Conservation (phyloP, 192 early-diverging fungal genomes). For the Physocladia obscura region DNA sequence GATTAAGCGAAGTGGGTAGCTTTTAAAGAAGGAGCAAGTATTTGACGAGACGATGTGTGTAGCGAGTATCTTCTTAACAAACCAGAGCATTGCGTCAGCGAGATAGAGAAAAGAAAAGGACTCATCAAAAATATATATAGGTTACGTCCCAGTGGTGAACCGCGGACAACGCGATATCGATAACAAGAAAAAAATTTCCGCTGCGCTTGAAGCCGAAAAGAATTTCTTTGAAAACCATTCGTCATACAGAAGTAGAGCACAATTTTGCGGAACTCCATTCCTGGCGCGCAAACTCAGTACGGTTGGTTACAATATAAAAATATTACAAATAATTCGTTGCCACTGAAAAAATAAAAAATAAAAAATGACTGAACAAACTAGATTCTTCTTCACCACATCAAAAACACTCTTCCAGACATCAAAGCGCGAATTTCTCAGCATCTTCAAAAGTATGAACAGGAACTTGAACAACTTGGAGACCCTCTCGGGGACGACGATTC, state of each 20-base stretch:
- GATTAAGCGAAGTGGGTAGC: too few relatives aligned
- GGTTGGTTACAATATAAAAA: too few relatives aligned
- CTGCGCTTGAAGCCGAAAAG: constrained; percentile 86
- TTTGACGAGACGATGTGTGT: too few relatives aligned
- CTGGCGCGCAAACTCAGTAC: constrained; percentile 92
- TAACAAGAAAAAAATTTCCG: constrained; percentile 80
- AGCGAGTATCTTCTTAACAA: too few relatives aligned
- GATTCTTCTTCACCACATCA: constrained; percentile 99
- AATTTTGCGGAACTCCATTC: constrained; percentile 98
- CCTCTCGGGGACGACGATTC: constrained; percentile 79
- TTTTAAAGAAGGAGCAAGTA: too few relatives aligned
- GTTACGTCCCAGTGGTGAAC: constrained; percentile 99
- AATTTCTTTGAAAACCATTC: constrained; percentile 94
- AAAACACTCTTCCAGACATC: constrained; percentile 96
- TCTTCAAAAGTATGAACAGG: constrained; percentile 78
- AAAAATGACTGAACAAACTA: constrained; percentile 23
- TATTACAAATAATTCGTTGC: too few relatives aligned
- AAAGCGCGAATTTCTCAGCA: constrained; percentile 91
- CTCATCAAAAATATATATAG: too few relatives aligned
- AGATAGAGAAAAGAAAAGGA: too few relatives aligned
- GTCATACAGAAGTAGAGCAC: constrained; percentile 91
- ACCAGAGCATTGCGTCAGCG: too few relatives aligned
- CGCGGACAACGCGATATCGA: constrained; percentile 98
- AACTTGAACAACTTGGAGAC: constrained; percentile 90
- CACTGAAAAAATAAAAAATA: background rate